These are phyloP conservation scores for Fusarium protoensiforme DNA, from an alignment of 2,329 filamentous ascomycete species.

Conservation along the genomic window DNA sequence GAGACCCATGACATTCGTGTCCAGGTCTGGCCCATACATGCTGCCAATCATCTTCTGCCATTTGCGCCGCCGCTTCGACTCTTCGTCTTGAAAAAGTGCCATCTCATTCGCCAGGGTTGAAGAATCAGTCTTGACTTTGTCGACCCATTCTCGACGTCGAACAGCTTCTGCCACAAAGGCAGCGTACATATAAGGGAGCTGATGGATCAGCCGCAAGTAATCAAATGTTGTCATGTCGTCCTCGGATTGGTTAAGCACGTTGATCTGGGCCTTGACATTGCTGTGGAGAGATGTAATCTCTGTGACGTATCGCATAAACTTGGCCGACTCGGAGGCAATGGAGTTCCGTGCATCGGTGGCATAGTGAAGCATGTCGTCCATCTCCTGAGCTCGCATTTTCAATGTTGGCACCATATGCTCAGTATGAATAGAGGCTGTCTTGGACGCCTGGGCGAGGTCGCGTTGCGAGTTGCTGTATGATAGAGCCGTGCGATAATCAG, in stretches of 20 bases:
- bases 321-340: slow-evolving; percentile 72
- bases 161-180: slow-evolving; percentile 89
- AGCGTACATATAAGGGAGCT: slow-evolving; percentile 89
- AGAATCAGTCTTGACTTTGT: slow-evolving; percentile 90
- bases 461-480: slow-evolving; percentile 72
- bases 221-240: slow-evolving; percentile 86
- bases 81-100: slow-evolving; percentile 91
- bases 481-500: slow-evolving; percentile 83
- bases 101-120: slow-evolving; percentile 92
- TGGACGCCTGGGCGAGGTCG: slow-evolving; percentile 70
- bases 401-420: slow-evolving; percentile 70
- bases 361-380: slow-evolving; percentile 69
- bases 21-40: slow-evolving; percentile 74
- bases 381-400: slow-evolving; percentile 66
- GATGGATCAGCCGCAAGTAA: slow-evolving; percentile 80
- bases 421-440: slow-evolving; percentile 72
- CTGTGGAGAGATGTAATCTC: slow-evolving; percentile 81
- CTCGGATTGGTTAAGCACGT: slow-evolving; percentile 75
- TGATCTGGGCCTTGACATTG: slow-evolving; percentile 77
- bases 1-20: slow-evolving; percentile 78
- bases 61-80: slow-evolving; percentile 85
- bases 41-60: slow-evolving; percentile 90
- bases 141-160: slow-evolving; percentile 87
- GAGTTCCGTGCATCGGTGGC: slow-evolving; percentile 75
- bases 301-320: slow-evolving; percentile 85